Percentiles rank a stretch among this genome's conserved stretches.
These are phyloP conservation scores for Leucosporidium scottii DNA, from an alignment of 768 basidiomycete genomes.

Conservation along the genomic window DNA sequence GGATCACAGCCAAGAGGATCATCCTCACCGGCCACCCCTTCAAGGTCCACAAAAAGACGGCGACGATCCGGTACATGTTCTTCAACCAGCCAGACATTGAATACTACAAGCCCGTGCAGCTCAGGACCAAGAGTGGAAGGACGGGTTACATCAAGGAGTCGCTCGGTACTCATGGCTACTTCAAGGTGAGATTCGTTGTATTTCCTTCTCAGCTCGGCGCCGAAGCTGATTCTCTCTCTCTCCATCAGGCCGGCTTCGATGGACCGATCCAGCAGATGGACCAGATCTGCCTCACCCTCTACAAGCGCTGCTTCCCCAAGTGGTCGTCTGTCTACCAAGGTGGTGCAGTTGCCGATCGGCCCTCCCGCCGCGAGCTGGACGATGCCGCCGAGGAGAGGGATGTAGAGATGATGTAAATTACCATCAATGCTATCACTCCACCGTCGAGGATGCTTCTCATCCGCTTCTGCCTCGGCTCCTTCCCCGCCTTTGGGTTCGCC, in stretches of 20 bases:
- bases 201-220: not conserved
- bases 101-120: constrained; percentile 88
- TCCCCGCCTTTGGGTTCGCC: too few species aligned
- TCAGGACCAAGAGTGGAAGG: constrained; percentile 85
- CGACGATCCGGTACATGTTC: constrained; percentile 97
- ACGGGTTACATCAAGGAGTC: constrained; percentile 83
- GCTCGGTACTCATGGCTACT: constrained; percentile 93
- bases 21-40: constrained; percentile 92
- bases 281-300: constrained; percentile 87
- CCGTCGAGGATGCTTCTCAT: too few species aligned
- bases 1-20: constrained; percentile 87
- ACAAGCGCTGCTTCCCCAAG: constrained; percentile 89
- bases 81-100: constrained; percentile 85
- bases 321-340: constrained; percentile 49
- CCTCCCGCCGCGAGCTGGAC: not conserved
- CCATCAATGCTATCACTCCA: too few species aligned
- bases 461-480: too few species aligned
- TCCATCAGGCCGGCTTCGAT: constrained; percentile 46
- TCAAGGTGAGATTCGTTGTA: constrained; percentile 63
- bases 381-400: not conserved
- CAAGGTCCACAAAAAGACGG: constrained; percentile 94
- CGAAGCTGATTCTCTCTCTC: not conserved
- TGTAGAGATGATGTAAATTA: too few species aligned
- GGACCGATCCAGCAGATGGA: constrained; percentile 94
- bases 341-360: not conserved